Base-by-base conservation (phyloP, 2,329 filamentous ascomycete species). In the Ophiostoma sp. region DNA sequence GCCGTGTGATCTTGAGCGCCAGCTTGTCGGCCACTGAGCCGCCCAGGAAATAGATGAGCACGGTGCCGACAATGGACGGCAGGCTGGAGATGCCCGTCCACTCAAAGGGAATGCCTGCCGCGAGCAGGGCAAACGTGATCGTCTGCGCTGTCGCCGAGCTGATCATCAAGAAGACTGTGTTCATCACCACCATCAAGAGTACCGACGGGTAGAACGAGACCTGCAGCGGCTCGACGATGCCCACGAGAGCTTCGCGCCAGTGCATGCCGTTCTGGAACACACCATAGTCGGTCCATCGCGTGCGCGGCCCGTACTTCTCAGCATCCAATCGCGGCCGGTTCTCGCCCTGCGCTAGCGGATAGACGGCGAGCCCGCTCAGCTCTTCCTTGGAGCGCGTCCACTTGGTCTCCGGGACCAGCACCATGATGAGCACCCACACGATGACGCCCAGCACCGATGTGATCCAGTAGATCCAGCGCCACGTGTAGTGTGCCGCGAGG, bases 401-500 rank as follows among this genome's bases (percentile, higher is more conserved):
- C n/a, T 55, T 55, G 18, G 49, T 55, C 49, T 55, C 49, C 8
- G 49, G 49, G 9, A 55, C 49, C 8, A 27, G 27, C 4, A 55
- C 12, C 49, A 79, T 74, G 3, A 79, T 69, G 6, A 74, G 66
- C 2, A 78, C 44, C 78, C 78, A 79, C 3, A 77, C 76, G 0
- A 76, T 47, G 8, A 76, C 68, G 3, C 76, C 77, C 6, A 76
- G 67, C 6, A 72, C 74, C 0, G 77, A 77, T 1, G 77, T 78
- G 62, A 77, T 75, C 65, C 73, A 76, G 71, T 79, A 79, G 12
- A 79, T 71, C 73, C 73, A 77, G n/a, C 78, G 73, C 78, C 77
- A 79, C 18, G 72, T 73, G 12, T 76, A 72, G 44, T 77, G 72
- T 4, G 75, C 73, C 1, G 76, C 75, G 49, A 79, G 72, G 45